A percentile compares a stretch with the other conserved stretches of the same genome.
phyloP scores from a whole-genome alignment of 2,329 filamentous ascomycete species.

The Arthrobotrys entomopaga region DNA sequence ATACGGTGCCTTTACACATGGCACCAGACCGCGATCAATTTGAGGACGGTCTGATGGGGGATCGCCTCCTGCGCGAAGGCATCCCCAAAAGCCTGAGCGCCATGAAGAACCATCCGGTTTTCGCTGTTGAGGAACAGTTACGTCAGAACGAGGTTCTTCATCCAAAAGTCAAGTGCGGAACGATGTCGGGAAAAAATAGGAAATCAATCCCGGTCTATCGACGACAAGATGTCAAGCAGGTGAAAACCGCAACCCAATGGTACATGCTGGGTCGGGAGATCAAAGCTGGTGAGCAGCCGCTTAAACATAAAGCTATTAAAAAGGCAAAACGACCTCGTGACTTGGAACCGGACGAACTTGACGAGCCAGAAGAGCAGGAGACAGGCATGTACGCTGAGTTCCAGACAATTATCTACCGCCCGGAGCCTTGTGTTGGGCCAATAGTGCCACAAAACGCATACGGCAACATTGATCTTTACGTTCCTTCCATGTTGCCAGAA shows the following conservation, averaged over 20 bases:
- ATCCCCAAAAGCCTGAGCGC: slow-evolving; percentile 88
- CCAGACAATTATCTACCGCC: slow-evolving; percentile 71
- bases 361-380: slow-evolving; percentile 63
- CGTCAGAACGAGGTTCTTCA: slow-evolving; percentile 83
- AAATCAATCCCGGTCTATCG: slow-evolving; percentile 74
- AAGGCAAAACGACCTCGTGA: slow-evolving; percentile 60
- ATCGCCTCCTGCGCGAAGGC: slow-evolving; percentile 77
- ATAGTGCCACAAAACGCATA: slow-evolving; percentile 83
- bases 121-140: slow-evolving; percentile 83
- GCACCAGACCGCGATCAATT: slow-evolving; percentile 77
- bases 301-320: slow-evolving; percentile 74
- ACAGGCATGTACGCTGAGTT: slow-evolving; percentile 67
- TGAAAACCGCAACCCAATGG: slow-evolving; percentile 86
- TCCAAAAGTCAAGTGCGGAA: slow-evolving; percentile 78
- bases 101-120: slow-evolving; percentile 83
- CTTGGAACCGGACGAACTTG: slow-evolving; percentile 59
- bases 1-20: slow-evolving; percentile 56
- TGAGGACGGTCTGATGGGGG: slow-evolving; percentile 79
- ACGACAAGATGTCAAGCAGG: slow-evolving; percentile 79
- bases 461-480: slow-evolving; percentile 73
- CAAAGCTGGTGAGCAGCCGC: slow-evolving; percentile 79
- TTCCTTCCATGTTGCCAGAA: slow-evolving; percentile 27
- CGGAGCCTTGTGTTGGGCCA: slow-evolving; percentile 79
- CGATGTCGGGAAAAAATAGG: slow-evolving; percentile 73
- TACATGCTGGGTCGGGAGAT: slow-evolving; percentile 86